phyloP scores from a whole-genome alignment of 371 early-diverging fungal species.

The Catenaria anguillulae region DNA sequence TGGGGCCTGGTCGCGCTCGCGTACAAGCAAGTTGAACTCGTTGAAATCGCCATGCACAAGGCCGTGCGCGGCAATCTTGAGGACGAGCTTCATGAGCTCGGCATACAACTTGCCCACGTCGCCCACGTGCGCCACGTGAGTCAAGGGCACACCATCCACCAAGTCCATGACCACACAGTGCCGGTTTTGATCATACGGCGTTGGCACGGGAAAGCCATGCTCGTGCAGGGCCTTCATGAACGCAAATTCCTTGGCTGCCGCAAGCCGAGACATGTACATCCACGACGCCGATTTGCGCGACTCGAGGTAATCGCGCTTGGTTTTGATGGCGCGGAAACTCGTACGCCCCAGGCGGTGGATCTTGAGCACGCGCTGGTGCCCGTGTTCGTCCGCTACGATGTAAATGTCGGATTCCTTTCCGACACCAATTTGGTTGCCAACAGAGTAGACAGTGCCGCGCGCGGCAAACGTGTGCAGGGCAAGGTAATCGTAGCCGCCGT shows the following conservation, averaged over 20 bases:
- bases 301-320: slow-evolving; percentile 90
- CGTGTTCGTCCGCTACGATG: slow-evolving; percentile 84
- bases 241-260: slow-evolving; percentile 92
- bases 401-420: slow-evolving; percentile 99
- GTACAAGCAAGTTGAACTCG: slow-evolving; percentile 97
- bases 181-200: slow-evolving; percentile 80
- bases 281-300: slow-evolving; percentile 84
- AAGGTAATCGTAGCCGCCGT: slow-evolving; percentile 98
- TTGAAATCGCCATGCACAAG: slow-evolving; percentile 99
- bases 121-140: slow-evolving; percentile 64
- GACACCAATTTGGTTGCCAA: slow-evolving; percentile 98
- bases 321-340: slow-evolving; percentile 95
- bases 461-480: slow-evolving; percentile 88
- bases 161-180: slow-evolving; percentile 98
- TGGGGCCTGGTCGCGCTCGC: slow-evolving; percentile 53
- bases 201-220: slow-evolving; percentile 91
- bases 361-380: slow-evolving; percentile 72
- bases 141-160: slow-evolving; percentile 86
- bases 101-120: slow-evolving; percentile 87
- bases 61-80: slow-evolving; percentile 86
- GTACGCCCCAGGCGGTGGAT: slow-evolving; percentile 91
- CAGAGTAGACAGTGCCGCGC: slow-evolving; percentile 74
- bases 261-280: slow-evolving; percentile 94
- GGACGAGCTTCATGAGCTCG: slow-evolving; percentile 85
- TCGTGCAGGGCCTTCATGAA: slow-evolving; percentile 87